Conservation (phyloP, 306 rosid species). For the Cajanus cajan region DNA sequence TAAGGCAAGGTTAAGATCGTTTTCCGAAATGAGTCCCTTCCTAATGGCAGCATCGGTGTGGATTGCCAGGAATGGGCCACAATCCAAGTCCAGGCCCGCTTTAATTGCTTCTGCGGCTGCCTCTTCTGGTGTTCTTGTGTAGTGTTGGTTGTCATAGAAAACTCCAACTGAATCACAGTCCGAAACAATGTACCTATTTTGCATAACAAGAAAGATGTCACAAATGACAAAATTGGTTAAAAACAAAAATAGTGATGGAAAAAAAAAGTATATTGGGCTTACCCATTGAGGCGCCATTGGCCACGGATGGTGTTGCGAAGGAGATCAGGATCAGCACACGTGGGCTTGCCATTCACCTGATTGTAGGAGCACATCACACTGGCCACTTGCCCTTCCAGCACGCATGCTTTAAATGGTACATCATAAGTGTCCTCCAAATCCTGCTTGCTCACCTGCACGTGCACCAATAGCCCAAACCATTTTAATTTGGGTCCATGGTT, state of each 20-base stretch:
- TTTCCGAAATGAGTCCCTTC: constrained; percentile 46
- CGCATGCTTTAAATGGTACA: constrained; percentile 86
- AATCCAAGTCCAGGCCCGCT: constrained; percentile 86
- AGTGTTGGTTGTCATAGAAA: constrained; percentile 68
- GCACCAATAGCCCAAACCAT: not conserved
- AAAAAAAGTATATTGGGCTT: not conserved
- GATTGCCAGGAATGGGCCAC: constrained; percentile 77
- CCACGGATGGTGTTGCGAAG: constrained; percentile 78
- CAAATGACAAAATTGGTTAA: not conserved
- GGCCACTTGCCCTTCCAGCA: constrained; percentile 78
- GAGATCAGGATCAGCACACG: constrained; percentile 84
- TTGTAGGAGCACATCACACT: constrained; percentile 98
- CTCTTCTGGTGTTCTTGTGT: constrained; percentile 70
- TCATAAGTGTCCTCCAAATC: constrained; percentile 83
- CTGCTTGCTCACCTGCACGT: constrained; percentile 71
- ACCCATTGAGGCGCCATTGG: constrained; percentile 89
- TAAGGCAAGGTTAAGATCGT: constrained; percentile 63
- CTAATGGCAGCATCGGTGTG: constrained; percentile 63
- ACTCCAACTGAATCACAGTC: constrained; percentile 92
- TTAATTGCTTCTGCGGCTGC: constrained; percentile 70
- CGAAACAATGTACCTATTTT: constrained; percentile 76
- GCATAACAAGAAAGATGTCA: not conserved
- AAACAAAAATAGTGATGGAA: too few relatives aligned
- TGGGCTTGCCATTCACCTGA: constrained; percentile 93
- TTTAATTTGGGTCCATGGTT: not conserved